A percentile compares a stretch with the other conserved stretches of the same genome.
Evolutionary conservation across 2,329 filamentous ascomycete species (phyloP).

Genomic region (Cladorrhinum sp.): DNA sequence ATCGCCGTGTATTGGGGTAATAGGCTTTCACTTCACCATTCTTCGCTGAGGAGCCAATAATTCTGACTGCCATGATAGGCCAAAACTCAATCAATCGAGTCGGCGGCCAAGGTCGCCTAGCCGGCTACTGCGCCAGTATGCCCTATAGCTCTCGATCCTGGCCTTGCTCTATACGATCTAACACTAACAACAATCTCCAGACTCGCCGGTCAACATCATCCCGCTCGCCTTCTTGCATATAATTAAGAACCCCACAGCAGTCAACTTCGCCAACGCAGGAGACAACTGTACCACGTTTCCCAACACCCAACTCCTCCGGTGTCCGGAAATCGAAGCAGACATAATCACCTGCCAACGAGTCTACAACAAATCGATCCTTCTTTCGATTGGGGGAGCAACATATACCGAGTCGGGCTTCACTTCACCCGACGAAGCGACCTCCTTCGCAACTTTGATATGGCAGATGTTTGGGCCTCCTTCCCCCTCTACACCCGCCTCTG

Average conservation of each 20-base stretch:
- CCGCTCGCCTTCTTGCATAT: conserved; percentile 61
- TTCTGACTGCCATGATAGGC: conserved; percentile 30
- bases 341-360: conserved; percentile 58
- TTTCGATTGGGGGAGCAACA: conserved; percentile 69
- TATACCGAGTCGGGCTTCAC: conserved; percentile 67
- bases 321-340: conserved; percentile 61
- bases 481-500: conserved; percentile 40
- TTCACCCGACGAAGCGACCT: conserved; percentile 47
- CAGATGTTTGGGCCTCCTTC: conserved; percentile 62
- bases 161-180: too few relatives aligned
- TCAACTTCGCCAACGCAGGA: conserved; percentile 65
- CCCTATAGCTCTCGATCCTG: background rate
- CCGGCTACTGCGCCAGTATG: conserved; percentile 56
- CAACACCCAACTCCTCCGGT: conserved; percentile 57
- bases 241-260: conserved; percentile 50
- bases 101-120: conserved; percentile 52
- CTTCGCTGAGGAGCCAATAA: background rate
- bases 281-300: conserved; percentile 58
- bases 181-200: conserved; percentile 34
- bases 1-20: conserved; percentile 66
- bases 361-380: conserved; percentile 63
- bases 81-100: conserved; percentile 59
- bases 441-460: conserved; percentile 64
- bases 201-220: conserved; percentile 48
- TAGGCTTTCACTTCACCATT: conserved; percentile 13